phyloP scores from a whole-genome alignment of 495 filamentous ascomycete genomes.

The Pseudotulostoma volvatum region DNA sequence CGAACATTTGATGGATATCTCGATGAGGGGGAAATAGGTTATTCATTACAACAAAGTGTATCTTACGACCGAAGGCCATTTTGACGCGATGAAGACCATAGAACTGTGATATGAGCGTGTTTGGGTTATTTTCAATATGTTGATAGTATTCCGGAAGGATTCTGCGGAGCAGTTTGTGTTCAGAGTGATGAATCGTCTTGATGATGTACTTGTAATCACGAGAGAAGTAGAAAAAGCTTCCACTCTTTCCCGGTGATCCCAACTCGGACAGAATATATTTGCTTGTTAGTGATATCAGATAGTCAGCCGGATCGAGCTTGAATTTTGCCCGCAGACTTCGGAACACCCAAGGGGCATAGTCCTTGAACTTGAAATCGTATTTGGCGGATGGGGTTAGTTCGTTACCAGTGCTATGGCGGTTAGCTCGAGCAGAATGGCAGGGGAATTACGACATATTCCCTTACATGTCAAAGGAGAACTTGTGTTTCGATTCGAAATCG shows the following conservation, averaged over 20 bases:
- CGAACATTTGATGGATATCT: constrained; percentile 94
- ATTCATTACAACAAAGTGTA: constrained; percentile 99
- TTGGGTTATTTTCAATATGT: constrained; percentile 83
- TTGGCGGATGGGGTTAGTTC: constrained; percentile 95
- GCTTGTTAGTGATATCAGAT: constrained; percentile 93
- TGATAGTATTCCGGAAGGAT: constrained; percentile 88
- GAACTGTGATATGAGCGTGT: constrained; percentile 94
- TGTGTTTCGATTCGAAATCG: constrained; percentile 84
- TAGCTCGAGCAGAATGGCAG: constrained; percentile 3
- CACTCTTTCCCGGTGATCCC: constrained; percentile 93
- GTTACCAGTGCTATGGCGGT: constrained; percentile 59
- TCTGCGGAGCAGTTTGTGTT: constrained; percentile 88
- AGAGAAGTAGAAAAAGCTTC: constrained; percentile 99
- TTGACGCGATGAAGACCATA: constrained; percentile 97
- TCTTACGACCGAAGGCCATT: constrained; percentile 95
- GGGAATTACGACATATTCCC: constrained; percentile 9
- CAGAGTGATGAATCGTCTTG: constrained; percentile 95
- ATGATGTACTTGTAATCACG: constrained; percentile 99
- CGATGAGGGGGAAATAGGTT: constrained; percentile 95
- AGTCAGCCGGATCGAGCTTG: constrained; percentile 86
- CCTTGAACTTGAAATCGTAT: constrained; percentile 99
- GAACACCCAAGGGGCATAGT: constrained; percentile 99
- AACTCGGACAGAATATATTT: constrained; percentile 98
- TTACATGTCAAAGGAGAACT: constrained; percentile 97
- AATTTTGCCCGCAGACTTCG: constrained; percentile 81